Conservation (phyloP, 176 grass and related monocot genomes). For the Pontederia crassipes region DNA sequence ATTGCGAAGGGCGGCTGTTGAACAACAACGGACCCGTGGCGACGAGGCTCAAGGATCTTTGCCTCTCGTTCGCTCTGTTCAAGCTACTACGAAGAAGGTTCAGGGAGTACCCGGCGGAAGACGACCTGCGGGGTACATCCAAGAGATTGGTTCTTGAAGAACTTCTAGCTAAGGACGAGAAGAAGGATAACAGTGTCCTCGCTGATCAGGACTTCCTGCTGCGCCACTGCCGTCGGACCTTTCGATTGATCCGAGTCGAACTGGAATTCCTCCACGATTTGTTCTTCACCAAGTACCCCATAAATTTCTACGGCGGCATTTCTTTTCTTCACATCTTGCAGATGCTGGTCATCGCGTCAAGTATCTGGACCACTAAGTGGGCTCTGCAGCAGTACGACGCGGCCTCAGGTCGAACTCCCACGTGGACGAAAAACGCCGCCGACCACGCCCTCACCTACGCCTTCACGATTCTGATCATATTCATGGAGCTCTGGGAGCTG, state of each 20-base stretch:
- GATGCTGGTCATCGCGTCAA: not conserved
- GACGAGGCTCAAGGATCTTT: slow-evolving; percentile 17
- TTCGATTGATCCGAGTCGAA: slow-evolving; percentile 15
- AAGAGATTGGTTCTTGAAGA: not conserved
- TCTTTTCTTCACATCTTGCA: not conserved
- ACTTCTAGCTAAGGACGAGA: not conserved
- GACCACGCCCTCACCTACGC: not conserved
- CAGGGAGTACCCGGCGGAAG: not conserved
- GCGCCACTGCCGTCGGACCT: not conserved
- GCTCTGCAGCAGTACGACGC: not conserved
- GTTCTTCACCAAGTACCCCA: slow-evolving; percentile 13
- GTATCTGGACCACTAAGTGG: not conserved
- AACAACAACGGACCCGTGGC: not conserved
- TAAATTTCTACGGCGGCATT: slow-evolving; percentile 1
- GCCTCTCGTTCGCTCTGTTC: slow-evolving; percentile 24
- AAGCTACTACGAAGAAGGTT: slow-evolving; percentile 20
- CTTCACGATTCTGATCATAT: not conserved
- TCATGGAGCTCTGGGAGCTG: slow-evolving; percentile 4
- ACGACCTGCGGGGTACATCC: not conserved
- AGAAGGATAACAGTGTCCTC: not conserved
- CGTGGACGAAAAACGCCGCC: too few species aligned
- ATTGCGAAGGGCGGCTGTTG: not conserved
- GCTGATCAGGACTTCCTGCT: too few species aligned
- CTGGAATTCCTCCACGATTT: slow-evolving; percentile 21
- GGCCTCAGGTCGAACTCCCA: not conserved